A percentile compares a stretch with the other conserved stretches of the same genome.
These are phyloP conservation scores for Scytalidium lignicola DNA, from an alignment of 2,329 filamentous ascomycete genomes.

Conservation along the genomic window DNA sequence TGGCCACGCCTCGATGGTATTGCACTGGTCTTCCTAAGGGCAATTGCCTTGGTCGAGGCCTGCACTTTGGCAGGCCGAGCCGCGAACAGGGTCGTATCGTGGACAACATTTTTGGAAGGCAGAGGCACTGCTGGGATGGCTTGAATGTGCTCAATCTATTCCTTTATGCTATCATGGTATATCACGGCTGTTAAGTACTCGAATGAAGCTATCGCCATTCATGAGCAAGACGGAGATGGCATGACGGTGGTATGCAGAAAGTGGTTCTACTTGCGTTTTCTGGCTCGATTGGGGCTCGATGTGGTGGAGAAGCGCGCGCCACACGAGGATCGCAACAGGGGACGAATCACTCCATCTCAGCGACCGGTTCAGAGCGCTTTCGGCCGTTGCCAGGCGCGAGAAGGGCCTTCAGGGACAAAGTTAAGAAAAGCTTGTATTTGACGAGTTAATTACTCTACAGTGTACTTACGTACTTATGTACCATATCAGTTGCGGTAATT, in stretches of 20 bases:
- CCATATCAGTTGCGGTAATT: no score
- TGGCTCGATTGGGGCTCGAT: background rate
- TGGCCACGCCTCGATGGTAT: slow-evolving; percentile 18
- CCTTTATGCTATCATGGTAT: background rate
- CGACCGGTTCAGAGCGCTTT: no score
- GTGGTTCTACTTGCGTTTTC: background rate
- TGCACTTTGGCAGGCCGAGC: slow-evolving; percentile 12
- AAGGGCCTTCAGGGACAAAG: no score
- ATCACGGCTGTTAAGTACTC: background rate
- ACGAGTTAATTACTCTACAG: no score
- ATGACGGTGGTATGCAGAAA: background rate
- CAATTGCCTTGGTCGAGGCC: slow-evolving; percentile 6
- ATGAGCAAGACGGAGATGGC: background rate
- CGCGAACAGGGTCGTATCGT: slow-evolving; percentile 15
- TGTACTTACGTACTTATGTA: no score
- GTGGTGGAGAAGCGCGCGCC: background rate
- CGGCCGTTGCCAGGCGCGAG: no score
- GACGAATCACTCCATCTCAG: no score
- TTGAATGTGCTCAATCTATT: background rate
- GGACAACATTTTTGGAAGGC: slow-evolving; percentile 19
- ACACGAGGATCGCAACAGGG: background rate
- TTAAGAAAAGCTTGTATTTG: no score
- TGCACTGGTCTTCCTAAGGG: slow-evolving; percentile 7
- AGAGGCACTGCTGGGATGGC: slow-evolving; percentile 5
- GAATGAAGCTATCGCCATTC: background rate